Evolutionary conservation across 805 yeast genomes (phyloP).

Genomic region (Metschnikowia anglica): DNA sequence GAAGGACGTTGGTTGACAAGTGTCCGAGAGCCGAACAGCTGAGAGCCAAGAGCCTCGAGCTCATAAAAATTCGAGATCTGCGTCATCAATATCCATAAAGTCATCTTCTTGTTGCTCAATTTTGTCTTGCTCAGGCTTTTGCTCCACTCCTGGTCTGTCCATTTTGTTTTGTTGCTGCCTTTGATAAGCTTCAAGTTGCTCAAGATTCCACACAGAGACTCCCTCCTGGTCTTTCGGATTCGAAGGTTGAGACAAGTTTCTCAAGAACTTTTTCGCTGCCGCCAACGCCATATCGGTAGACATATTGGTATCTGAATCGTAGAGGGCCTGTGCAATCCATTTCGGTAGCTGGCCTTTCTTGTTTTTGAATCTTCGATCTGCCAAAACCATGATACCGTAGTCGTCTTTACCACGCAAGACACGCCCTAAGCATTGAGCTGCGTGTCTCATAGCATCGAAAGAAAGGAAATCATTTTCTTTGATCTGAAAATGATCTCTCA

Average conservation of each 20-base stretch:
- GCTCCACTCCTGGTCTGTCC: conserved; percentile 18
- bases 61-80: conserved; percentile 38
- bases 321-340: conserved; percentile 93
- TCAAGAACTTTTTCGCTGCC: conserved; percentile 84
- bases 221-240: conserved; percentile 91
- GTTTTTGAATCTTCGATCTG: conserved; percentile 87
- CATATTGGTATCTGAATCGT: conserved; percentile 86
- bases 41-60: no score
- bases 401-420: conserved; percentile 97
- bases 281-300: conserved; percentile 98
- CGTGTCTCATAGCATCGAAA: conserved; percentile 99
- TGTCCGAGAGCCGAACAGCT: no score
- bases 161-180: conserved; percentile 41
- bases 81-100: conserved; percentile 48
- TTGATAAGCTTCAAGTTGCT: conserved; percentile 63
- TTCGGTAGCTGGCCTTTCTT: conserved; percentile 88
- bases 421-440: conserved; percentile 97
- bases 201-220: conserved; percentile 85
- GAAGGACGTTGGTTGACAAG: no score
- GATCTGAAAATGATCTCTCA: conserved; percentile 89
- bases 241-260: conserved; percentile 93
- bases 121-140: conserved; percentile 1
- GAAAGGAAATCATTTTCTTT: conserved; percentile 92
- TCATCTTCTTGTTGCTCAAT: conserved; percentile 32
- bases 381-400: conserved; percentile 97